These are phyloP conservation scores for California macrophylla DNA, from an alignment of 441 rosid species.

Conservation along the genomic window DNA sequence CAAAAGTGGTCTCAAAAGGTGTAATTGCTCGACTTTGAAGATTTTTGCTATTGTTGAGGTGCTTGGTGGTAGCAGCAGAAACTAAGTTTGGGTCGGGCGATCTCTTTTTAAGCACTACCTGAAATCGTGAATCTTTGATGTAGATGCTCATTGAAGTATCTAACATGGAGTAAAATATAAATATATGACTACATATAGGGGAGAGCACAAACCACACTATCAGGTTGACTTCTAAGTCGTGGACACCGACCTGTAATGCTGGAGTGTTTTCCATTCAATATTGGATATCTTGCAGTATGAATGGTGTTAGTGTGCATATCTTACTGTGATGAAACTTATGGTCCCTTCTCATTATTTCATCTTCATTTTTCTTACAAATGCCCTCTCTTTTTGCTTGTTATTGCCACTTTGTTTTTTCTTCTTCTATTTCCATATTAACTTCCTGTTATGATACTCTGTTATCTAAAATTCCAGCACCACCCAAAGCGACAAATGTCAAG, in stretches of 20 bases:
- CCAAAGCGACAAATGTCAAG: slow-evolving; percentile 76
- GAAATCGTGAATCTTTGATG: not conserved
- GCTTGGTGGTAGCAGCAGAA: not conserved
- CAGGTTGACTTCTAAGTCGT: too few species aligned
- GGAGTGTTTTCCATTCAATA: not conserved
- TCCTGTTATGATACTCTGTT: slow-evolving; percentile 19
- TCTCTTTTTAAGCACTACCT: not conserved
- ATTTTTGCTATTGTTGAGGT: not conserved
- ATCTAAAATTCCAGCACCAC: slow-evolving; percentile 63
- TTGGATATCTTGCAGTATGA: not conserved
- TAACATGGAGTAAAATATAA: too few species aligned
- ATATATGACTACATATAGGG: too few species aligned
- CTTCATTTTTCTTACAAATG: not conserved
- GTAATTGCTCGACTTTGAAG: not conserved
- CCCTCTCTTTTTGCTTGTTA: slow-evolving; percentile 2
- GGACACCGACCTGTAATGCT: not conserved
- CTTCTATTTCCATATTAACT: slow-evolving; percentile 10
- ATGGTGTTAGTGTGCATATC: not conserved
- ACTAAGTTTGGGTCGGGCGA: not conserved
- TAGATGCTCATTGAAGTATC: not conserved
- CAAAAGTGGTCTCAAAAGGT: not conserved
- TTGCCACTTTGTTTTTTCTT: not conserved
- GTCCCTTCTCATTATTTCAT: not conserved
- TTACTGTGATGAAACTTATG: not conserved
- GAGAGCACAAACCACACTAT: too few species aligned